Percentiles rank a stretch among this genome's conserved stretches.
These are phyloP conservation scores for Ascodesmis nigricans DNA, from an alignment of 495 filamentous ascomycete genomes.

Conservation along the genomic window DNA sequence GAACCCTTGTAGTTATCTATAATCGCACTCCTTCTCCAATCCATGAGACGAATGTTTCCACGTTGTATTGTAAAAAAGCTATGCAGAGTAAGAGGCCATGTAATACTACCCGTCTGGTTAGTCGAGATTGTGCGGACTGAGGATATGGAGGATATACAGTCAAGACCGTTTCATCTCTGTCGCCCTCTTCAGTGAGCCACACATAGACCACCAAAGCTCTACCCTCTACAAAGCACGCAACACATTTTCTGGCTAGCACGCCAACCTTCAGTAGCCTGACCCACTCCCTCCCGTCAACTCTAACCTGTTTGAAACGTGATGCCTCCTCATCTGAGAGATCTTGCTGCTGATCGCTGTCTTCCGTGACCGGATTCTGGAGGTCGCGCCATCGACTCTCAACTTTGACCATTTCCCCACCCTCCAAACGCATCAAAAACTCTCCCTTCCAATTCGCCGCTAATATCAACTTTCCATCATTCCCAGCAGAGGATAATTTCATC, in stretches of 20 bases:
- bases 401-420: conserved; percentile 47
- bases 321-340: conserved; percentile 39
- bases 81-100: conserved; percentile 33
- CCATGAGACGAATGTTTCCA: too few species aligned
- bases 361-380: conserved; percentile 63
- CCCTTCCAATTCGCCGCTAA: conserved; percentile 81
- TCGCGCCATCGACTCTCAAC: conserved; percentile 67
- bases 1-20: too few species aligned
- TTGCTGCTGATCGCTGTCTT: conserved; percentile 33
- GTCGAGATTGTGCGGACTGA: neutral
- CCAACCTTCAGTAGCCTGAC: conserved; percentile 75
- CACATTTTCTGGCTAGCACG: conserved; percentile 62
- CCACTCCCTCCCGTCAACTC: conserved; percentile 86
- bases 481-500: conserved; percentile 42
- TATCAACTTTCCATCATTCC: conserved; percentile 41
- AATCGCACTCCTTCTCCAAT: too few species aligned
- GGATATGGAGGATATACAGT: conserved; percentile 36
- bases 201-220: conserved; percentile 82
- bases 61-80: too few species aligned
- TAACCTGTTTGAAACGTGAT: conserved; percentile 60
- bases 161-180: conserved; percentile 43
- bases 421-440: conserved; percentile 48
- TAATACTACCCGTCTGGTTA: conserved; percentile 32
- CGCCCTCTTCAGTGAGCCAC: conserved; percentile 51
- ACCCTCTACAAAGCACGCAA: conserved; percentile 63